Percentiles rank a stretch among this genome's conserved stretches.
Conservation (phyloP, 2,329 filamentous ascomycete species). For the Blumeria hordei region DNA sequence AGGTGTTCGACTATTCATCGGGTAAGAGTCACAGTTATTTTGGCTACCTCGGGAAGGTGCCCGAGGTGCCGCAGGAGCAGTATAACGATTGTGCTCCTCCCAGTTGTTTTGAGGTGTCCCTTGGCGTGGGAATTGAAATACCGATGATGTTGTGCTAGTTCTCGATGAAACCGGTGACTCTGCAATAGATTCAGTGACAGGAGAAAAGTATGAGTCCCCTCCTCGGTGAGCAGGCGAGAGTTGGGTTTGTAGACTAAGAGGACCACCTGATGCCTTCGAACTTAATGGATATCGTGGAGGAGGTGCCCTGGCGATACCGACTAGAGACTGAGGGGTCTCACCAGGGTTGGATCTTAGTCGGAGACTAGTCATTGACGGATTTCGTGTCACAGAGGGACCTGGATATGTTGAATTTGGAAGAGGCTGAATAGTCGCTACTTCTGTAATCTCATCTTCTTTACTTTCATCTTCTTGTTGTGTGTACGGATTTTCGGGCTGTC, state of each 20-base stretch:
- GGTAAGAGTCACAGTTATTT: conserved; percentile 35
- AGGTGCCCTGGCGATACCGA: conserved; percentile 31
- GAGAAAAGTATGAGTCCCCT: conserved; percentile 77
- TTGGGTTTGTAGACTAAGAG: conserved; percentile 46
- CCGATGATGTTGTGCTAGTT: conserved; percentile 49
- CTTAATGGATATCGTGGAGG: conserved; percentile 36
- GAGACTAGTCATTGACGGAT: conserved; percentile 50
- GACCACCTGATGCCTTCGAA: conserved; percentile 24
- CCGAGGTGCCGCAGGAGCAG: conserved; percentile 64
- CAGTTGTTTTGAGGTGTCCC: conserved; percentile 42
- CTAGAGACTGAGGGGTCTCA: conserved; percentile 38
- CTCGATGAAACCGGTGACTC: conserved; percentile 60
- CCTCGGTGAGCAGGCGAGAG: conserved; percentile 14
- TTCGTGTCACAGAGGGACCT: conserved; percentile 29
- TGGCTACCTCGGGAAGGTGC: conserved; percentile 57
- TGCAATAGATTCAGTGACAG: conserved; percentile 36
- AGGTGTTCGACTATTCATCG: conserved; percentile 35
- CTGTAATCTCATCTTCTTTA: conserved; percentile 27
- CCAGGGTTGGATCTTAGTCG: conserved; percentile 53
- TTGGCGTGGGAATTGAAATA: conserved; percentile 62
- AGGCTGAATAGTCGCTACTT: conserved; percentile 11
- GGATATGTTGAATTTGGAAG: conserved; percentile 16
- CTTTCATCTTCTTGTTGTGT: conserved; percentile 37
- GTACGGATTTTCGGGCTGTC: conserved; percentile 61
- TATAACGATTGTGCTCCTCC: conserved; percentile 60